Evolutionary conservation across 805 yeast species (phyloP).

Genomic region (Danielozyma ontarioensis): DNA sequence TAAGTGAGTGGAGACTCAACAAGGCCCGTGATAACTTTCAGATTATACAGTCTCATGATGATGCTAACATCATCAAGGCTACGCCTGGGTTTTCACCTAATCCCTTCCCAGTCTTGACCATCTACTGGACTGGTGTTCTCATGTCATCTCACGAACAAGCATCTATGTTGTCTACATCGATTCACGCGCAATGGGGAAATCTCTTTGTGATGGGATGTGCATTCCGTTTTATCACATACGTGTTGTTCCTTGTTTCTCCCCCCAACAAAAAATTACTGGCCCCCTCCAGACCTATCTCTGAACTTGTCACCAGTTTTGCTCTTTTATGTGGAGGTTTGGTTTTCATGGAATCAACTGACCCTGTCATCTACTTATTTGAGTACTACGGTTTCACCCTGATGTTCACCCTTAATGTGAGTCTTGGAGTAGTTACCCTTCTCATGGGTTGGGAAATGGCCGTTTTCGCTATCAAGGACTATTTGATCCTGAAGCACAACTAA

Average conservation of each 20-base stretch:
- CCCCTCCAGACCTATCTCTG: slow-evolving; percentile 73
- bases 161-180: slow-evolving; percentile 64
- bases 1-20: slow-evolving; percentile 55
- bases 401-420: slow-evolving; percentile 85
- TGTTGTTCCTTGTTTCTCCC: slow-evolving; percentile 38
- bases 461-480: slow-evolving; percentile 55
- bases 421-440: slow-evolving; percentile 69
- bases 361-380: slow-evolving; percentile 74
- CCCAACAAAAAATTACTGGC: slow-evolving; percentile 22
- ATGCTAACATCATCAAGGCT: slow-evolving; percentile 18
- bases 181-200: slow-evolving; percentile 93
- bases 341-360: slow-evolving; percentile 89
- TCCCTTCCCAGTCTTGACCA: slow-evolving; percentile 89
- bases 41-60: slow-evolving; percentile 8
- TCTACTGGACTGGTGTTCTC: slow-evolving; percentile 92
- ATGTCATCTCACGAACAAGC: slow-evolving; percentile 96
- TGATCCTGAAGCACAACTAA: slow-evolving; percentile 8
- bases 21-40: slow-evolving; percentile 24
- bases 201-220: slow-evolving; percentile 77
- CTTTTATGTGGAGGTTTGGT: slow-evolving; percentile 84
- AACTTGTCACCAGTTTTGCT: slow-evolving; percentile 72
- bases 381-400: slow-evolving; percentile 79
- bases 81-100: slow-evolving; percentile 83
- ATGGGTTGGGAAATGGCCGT: slow-evolving; percentile 87
- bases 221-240: slow-evolving; percentile 63